Evolutionary conservation across 2,329 filamentous ascomycete species (phyloP), one percentile per base, ranked within the genome.

Genomic region (Clathrospora elynae): DNA sequence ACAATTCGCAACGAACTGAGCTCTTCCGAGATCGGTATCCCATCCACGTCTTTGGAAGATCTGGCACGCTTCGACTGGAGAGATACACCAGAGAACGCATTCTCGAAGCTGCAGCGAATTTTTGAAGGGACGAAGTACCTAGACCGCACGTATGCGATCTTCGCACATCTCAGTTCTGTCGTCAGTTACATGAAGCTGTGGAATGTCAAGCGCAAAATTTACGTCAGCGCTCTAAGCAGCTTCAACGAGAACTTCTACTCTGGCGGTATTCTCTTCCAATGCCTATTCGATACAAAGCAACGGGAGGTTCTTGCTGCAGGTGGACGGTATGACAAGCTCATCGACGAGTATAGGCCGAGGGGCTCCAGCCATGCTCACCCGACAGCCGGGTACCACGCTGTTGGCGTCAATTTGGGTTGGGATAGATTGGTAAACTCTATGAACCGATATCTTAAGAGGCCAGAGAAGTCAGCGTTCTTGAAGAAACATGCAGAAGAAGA

Each of bases 351-450:
- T 62, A 82, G 85, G 6, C 87, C 88, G 4, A 86, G 84, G 51
- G 80, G 84, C 28, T 77, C 82, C 26, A 79, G 77, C 16, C 80
- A 80, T 31, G 51, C 42, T 75, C 80, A 64, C 13, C 38, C 54
- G 6, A 51, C 49, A 6, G 49, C 49, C 2, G 55, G 70, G 2
- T 82, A 83, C 13, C 89, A 95, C 64, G 92, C 90, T 4, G 93
- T 97, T 8, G 93, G 95, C 1, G 92, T 97, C 64, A 95, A 90
- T 61, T 75, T 97, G 26, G 88, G 88, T 16, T 95, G 91, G 84
- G 91, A 96, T 59, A 83, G 86, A 43, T 75, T 96, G 3, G 85
- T 85, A 5, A 82, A 82, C 26, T 77, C 77, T 1, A 83, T 88
- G 64, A 61, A 59, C 9, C 76, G 78, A 22, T 78, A 78, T 52